Evolutionary conservation across 2,329 filamentous ascomycete genomes (phyloP).

Genomic region (Ceratocystis cubensis): DNA sequence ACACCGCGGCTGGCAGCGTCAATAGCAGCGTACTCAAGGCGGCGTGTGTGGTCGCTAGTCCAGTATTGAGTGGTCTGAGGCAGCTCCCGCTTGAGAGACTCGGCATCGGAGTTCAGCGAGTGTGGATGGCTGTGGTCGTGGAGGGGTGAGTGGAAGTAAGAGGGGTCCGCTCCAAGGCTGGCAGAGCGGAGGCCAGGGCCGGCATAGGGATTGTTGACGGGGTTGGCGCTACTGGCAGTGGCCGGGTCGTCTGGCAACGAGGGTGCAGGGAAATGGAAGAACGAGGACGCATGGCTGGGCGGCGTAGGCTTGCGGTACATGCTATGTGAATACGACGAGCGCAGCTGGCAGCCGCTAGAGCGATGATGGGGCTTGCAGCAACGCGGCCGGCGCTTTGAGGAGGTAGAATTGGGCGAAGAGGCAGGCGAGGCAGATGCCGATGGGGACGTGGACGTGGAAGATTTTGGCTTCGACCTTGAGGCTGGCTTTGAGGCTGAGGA

Average conservation of each 20-base stretch:
- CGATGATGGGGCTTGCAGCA: slow-evolving; percentile 23
- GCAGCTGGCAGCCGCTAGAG: slow-evolving; percentile 23
- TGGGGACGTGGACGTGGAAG: slow-evolving; percentile 26
- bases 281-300: slow-evolving; percentile 28
- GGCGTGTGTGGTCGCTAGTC: slow-evolving; percentile 50
- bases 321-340: slow-evolving; percentile 16
- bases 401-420: slow-evolving; percentile 33
- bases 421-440: slow-evolving; percentile 24
- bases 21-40: slow-evolving; percentile 54
- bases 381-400: slow-evolving; percentile 15
- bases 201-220: not conserved
- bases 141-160: slow-evolving; percentile 9
- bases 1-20: slow-evolving; percentile 49
- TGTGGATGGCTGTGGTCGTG: slow-evolving; percentile 2
- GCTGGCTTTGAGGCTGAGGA: not conserved
- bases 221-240: not conserved
- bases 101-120: slow-evolving; percentile 22
- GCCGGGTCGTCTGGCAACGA: not conserved
- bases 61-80: slow-evolving; percentile 53
- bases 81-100: slow-evolving; percentile 32
- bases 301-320: slow-evolving; percentile 23
- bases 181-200: not conserved
- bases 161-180: not conserved
- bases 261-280: slow-evolving; percentile 37
- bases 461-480: not conserved